Conservation (phyloP, 257 asterid species). For the Salvia splendens region DNA sequence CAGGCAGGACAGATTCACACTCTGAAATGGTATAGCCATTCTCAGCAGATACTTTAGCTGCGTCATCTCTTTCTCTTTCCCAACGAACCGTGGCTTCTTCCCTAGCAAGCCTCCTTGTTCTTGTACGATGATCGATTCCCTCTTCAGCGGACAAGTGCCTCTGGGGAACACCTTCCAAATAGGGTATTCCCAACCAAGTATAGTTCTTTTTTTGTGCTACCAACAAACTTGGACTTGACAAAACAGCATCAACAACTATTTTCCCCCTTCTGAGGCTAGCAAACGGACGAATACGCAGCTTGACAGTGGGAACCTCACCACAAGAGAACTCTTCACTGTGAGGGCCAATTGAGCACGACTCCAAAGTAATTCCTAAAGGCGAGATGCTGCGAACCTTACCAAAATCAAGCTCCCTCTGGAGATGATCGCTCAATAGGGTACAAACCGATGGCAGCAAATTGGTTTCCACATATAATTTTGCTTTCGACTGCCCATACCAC, state of each 20-base stretch:
- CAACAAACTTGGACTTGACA: slow-evolving; percentile 74
- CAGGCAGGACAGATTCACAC: slow-evolving; percentile 44
- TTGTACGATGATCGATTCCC: slow-evolving; percentile 90
- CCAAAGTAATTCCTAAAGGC: slow-evolving; percentile 88
- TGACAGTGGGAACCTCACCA: slow-evolving; percentile 76
- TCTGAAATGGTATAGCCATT: slow-evolving; percentile 72
- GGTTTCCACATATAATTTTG: slow-evolving; percentile 71
- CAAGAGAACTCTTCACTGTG: slow-evolving; percentile 90
- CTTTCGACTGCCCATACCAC: slow-evolving; percentile 83
- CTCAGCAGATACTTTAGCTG: slow-evolving; percentile 78
- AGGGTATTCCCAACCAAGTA: slow-evolving; percentile 96
- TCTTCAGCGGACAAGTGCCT: slow-evolving; percentile 84
- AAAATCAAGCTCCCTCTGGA: slow-evolving; percentile 85
- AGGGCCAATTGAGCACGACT: slow-evolving; percentile 92
- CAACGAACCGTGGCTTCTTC: slow-evolving; percentile 76
- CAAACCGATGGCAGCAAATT: slow-evolving; percentile 84
- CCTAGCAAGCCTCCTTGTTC: slow-evolving; percentile 75
- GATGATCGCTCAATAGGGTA: slow-evolving; percentile 57
- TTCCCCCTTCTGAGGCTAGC: slow-evolving; percentile 90
- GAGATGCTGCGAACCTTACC: slow-evolving; percentile 90
- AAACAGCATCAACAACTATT: slow-evolving; percentile 84
- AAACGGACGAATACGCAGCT: slow-evolving; percentile 85
- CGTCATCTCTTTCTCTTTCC: slow-evolving; percentile 78
- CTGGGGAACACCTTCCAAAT: slow-evolving; percentile 57
- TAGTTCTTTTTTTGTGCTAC: slow-evolving; percentile 77